Evolutionary conservation across 2,329 filamentous ascomycete genomes (phyloP), one percentile per base, ranked within the genome.

Genomic region (Alternaria novae-zelandiae): DNA sequence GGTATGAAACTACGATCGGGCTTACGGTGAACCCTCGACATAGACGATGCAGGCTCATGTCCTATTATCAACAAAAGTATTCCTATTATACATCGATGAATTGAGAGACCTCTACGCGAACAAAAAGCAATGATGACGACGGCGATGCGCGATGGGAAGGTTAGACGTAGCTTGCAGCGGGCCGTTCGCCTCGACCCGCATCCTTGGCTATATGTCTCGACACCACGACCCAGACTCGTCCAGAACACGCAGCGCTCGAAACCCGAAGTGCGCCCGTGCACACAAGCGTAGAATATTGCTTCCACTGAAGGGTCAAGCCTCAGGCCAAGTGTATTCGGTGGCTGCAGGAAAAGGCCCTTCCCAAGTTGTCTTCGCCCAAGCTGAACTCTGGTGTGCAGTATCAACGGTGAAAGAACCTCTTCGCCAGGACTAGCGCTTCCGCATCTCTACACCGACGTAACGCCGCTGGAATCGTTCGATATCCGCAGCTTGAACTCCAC

Each of bases 131-230:
- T 8, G 11, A 36, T 51, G 49, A 51, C 28, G 28, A 15, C 49
- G 28, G 28, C 36, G 36, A 41, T 41, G 28, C 49, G 49, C 49
- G 49, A 51, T 32, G 49, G 28, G 17, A 11, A 15, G 3, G 17
- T 32, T 7, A 32, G 7, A 51, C 20, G 49, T 51, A 47, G 49
- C 49, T 32, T 51, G 30, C 49, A 36, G 30, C 49, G 49, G 49
- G 28, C 49, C 49, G 49, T 53, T 53, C 49, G 49, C 49, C 49
- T 53, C 49, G 49, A 53, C 30, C 49, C 49, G 49, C 49, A 53
- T 53, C 30, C 49, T 53, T 53, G 49, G 49, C 49, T 41, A 53
- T 53, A 36, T 15, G 15, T 41, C 28, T 13, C 23, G 32, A 41
- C 20, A 53, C 20, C 49, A 53, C 49, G 20, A 53, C 49, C 49